Evolutionary conservation across 2,329 filamentous ascomycete genomes (phyloP).

Genomic region (Xylogone sp.): DNA sequence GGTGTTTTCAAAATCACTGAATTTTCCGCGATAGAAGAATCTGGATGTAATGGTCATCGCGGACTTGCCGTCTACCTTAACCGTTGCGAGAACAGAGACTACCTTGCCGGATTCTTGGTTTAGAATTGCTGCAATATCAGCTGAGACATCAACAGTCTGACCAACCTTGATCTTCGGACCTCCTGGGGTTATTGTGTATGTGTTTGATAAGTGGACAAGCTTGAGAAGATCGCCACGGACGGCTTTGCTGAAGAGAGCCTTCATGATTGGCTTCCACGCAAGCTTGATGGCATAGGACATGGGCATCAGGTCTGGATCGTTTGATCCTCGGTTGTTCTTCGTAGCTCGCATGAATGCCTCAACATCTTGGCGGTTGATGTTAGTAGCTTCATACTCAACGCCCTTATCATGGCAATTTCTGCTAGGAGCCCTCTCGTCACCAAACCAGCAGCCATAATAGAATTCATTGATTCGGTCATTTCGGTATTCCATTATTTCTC

Average conservation of each 20-base stretch:
- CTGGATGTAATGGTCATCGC: conserved; percentile 97
- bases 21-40: conserved; percentile 88
- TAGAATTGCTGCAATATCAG: conserved; percentile 91
- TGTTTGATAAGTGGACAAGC: conserved; percentile 90
- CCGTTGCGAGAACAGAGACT: conserved; percentile 97
- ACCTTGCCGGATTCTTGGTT: conserved; percentile 97
- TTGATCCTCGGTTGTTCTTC: no score
- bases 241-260: conserved; percentile 91
- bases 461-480: conserved; percentile 98
- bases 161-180: conserved; percentile 89
- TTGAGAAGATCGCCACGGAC: conserved; percentile 93
- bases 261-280: conserved; percentile 96
- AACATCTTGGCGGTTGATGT: no score
- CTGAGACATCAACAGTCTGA: conserved; percentile 82
- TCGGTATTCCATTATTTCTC: conserved; percentile 88
- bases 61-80: conserved; percentile 71
- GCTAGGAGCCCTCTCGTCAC: no score
- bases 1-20: conserved; percentile 90
- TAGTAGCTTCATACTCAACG: no score
- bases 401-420: no score
- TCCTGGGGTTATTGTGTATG: conserved; percentile 93
- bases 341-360: no score
- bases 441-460: conserved; percentile 96
- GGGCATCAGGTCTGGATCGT: no score
- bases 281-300: no score